These are phyloP conservation scores for Alternaria infectoria DNA, from an alignment of 2,329 filamentous ascomycete species.

Conservation along the genomic window DNA sequence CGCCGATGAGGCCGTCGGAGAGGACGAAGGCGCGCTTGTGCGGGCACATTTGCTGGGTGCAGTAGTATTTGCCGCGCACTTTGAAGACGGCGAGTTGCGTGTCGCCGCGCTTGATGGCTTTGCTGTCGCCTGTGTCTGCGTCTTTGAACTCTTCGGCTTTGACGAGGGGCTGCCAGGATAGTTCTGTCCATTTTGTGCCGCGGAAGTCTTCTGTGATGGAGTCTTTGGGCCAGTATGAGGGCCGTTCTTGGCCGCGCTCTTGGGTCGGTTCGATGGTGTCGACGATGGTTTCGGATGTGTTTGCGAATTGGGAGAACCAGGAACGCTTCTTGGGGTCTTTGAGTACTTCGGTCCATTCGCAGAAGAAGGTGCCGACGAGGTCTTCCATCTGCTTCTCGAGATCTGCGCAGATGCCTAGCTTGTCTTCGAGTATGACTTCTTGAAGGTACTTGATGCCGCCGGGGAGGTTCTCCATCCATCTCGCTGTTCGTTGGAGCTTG, in stretches of 20 bases:
- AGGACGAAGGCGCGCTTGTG: constrained; percentile 92
- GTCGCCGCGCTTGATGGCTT: constrained; percentile 83
- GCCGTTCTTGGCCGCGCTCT: constrained; percentile 76
- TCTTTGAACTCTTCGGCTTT: constrained; percentile 72
- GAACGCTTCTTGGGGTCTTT: constrained; percentile 69
- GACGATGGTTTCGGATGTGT: constrained; percentile 71
- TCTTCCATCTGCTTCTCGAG: constrained; percentile 89
- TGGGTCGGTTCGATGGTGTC: constrained; percentile 72
- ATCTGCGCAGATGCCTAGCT: constrained; percentile 81
- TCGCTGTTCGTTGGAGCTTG: constrained; percentile 84
- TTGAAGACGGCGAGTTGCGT: constrained; percentile 90
- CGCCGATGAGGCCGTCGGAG: constrained; percentile 82
- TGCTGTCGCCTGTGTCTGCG: constrained; percentile 73
- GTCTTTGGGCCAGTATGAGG: constrained; percentile 78
- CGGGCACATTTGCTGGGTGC: constrained; percentile 92
- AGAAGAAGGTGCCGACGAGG: constrained; percentile 83
- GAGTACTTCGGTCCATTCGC: constrained; percentile 89
- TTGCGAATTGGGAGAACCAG: constrained; percentile 82
- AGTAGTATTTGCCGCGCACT: constrained; percentile 79
- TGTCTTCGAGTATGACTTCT: constrained; percentile 83
- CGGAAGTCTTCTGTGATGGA: constrained; percentile 74
- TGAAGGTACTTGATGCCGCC: constrained; percentile 84
- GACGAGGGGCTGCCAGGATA: constrained; percentile 82
- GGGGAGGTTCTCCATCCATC: constrained; percentile 84
- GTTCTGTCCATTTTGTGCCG: constrained; percentile 68